A percentile compares a stretch with the other conserved stretches of the same genome.
Evolutionary conservation across 2,329 filamentous ascomycete species (phyloP).

Genomic region (Lachnellula willkommii): DNA sequence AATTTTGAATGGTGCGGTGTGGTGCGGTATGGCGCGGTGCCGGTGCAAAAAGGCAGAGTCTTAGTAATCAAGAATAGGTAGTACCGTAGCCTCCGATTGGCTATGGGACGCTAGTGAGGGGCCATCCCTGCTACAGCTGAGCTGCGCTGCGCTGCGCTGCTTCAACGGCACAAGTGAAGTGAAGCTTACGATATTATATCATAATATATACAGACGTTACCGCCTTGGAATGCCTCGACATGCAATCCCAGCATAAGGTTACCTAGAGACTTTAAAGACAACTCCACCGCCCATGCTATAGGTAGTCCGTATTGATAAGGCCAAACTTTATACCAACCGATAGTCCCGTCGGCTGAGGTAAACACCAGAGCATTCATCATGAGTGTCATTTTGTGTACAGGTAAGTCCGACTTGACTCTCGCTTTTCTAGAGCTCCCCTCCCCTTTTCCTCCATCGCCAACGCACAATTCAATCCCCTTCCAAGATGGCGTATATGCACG

Average conservation of each 20-base stretch:
- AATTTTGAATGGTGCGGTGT: no score
- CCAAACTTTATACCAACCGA: not conserved
- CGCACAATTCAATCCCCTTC: not conserved
- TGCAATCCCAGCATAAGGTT: not conserved
- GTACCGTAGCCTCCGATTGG: not conserved
- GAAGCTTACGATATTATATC: not conserved
- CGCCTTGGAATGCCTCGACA: not conserved
- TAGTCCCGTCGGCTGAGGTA: not conserved
- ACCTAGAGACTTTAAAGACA: not conserved
- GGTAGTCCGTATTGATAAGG: not conserved
- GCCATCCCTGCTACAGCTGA: slow-evolving; percentile 2
- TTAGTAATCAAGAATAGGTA: not conserved
- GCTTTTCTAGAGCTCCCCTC: not conserved
- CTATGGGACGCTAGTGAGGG: not conserved
- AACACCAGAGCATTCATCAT: slow-evolving; percentile 2
- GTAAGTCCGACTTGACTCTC: slow-evolving; percentile 13
- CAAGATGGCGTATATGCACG: slow-evolving; percentile 10
- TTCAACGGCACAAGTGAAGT: not conserved
- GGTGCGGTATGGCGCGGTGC: no score
- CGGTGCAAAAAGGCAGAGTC: not conserved
- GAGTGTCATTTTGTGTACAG: slow-evolving; percentile 26
- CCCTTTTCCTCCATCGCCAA: not conserved
- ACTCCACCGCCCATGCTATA: not conserved
- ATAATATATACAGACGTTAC: not conserved
- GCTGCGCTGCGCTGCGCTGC: not conserved